Conservation (phyloP, 495 filamentous ascomycete genomes). For the Penicillium coprophilum region DNA sequence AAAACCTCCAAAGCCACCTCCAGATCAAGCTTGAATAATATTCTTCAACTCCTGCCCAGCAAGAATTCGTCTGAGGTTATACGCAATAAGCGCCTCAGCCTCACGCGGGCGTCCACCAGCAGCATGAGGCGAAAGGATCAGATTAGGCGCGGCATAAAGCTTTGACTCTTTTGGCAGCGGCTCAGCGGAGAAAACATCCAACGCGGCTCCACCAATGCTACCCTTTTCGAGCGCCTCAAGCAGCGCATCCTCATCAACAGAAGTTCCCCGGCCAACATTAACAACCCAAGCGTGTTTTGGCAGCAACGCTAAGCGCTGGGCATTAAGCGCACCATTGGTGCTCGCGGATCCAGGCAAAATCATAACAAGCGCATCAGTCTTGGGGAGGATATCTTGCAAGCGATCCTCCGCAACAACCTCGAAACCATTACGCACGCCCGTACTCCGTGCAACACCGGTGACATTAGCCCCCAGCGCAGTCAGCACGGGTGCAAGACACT, state of each 20-base stretch:
- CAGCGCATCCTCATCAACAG: slow-evolving; percentile 69
- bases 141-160: slow-evolving; percentile 49
- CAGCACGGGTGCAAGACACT: slow-evolving; percentile 30
- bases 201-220: slow-evolving; percentile 52
- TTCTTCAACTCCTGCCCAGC: slow-evolving; percentile 55
- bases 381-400: slow-evolving; percentile 21
- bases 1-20: neutral
- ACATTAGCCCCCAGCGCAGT: slow-evolving; percentile 29
- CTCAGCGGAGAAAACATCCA: slow-evolving; percentile 67
- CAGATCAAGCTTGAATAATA: slow-evolving; percentile 31
- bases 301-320: slow-evolving; percentile 36
- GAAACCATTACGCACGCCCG: slow-evolving; percentile 30
- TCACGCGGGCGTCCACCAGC: slow-evolving; percentile 60
- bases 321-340: slow-evolving; percentile 28
- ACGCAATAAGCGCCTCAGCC: slow-evolving; percentile 52
- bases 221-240: slow-evolving; percentile 60
- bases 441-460: slow-evolving; percentile 25
- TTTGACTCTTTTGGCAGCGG: slow-evolving; percentile 46
- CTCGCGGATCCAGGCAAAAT: slow-evolving; percentile 30
- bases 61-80: slow-evolving; percentile 53
- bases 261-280: slow-evolving; percentile 65
- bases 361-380: slow-evolving; percentile 35
- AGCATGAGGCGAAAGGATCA: slow-evolving; percentile 65
- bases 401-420: slow-evolving; percentile 48
- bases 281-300: slow-evolving; percentile 61